phyloP scores from a whole-genome alignment of 2,329 filamentous ascomycete species.

The Pestalotiopsis sp. region DNA sequence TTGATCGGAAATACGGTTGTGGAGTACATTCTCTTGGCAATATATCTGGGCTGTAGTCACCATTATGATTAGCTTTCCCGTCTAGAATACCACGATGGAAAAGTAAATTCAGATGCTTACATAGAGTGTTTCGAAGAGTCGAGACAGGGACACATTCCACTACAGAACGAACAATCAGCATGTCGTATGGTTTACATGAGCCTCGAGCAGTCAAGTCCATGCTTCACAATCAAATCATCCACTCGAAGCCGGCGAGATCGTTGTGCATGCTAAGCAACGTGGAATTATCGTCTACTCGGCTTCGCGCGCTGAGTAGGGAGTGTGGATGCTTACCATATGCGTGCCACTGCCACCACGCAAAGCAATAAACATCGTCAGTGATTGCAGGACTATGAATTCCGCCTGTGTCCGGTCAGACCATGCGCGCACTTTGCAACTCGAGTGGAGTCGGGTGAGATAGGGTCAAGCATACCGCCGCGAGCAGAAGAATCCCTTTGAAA shows the following conservation, averaged over 20 bases:
- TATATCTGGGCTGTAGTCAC: slow-evolving; percentile 14
- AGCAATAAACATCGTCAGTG: neutral
- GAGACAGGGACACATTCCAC: neutral
- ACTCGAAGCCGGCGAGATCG: too few species aligned
- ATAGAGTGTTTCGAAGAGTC: neutral
- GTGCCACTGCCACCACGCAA: neutral
- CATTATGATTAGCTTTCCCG: neutral
- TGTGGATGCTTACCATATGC: neutral
- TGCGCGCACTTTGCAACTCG: neutral
- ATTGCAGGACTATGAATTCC: neutral
- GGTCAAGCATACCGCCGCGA: slow-evolving; percentile 5
- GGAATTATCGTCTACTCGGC: too few species aligned
- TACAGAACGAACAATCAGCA: neutral
- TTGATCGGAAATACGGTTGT: slow-evolving; percentile 17
- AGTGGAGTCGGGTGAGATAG: neutral
- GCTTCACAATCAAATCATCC: too few species aligned
- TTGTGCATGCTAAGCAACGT: too few species aligned
- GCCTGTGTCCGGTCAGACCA: neutral
- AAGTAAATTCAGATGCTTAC: neutral
- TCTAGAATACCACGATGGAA: neutral
- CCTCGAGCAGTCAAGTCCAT: too few species aligned
- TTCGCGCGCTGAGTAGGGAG: neutral
- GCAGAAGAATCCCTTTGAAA: slow-evolving; percentile 1
- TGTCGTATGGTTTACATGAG: neutral
- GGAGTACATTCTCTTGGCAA: slow-evolving; percentile 18